Percentiles rank a stretch among this genome's conserved stretches.
Conservation (phyloP, 305 asterid genomes). For the Fraxinus angustifolia region DNA sequence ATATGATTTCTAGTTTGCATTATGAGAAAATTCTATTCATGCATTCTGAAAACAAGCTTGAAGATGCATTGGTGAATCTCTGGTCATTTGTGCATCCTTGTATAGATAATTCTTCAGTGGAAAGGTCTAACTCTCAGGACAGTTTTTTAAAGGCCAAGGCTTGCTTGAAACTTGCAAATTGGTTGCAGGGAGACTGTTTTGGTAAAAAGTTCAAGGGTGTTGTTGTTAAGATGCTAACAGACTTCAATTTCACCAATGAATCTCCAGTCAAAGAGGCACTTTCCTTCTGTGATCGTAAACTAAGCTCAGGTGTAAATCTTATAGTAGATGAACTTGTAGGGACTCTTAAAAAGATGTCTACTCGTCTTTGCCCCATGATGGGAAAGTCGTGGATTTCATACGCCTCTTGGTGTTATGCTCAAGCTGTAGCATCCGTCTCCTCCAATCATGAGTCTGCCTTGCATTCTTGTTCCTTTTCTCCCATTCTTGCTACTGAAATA, state of each 20-base stretch:
- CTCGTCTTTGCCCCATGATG: slow-evolving; percentile 83
- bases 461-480: slow-evolving; percentile 60
- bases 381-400: slow-evolving; percentile 95
- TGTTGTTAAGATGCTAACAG: slow-evolving; percentile 57
- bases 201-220: slow-evolving; percentile 45
- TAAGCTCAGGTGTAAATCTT: slow-evolving; percentile 35
- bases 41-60: slow-evolving; percentile 71
- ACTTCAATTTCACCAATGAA: slow-evolving; percentile 43
- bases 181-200: slow-evolving; percentile 54
- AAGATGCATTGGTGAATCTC: slow-evolving; percentile 62
- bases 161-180: slow-evolving; percentile 87
- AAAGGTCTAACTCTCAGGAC: slow-evolving; percentile 43
- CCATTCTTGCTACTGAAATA: slow-evolving; percentile 66
- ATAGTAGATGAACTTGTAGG: slow-evolving; percentile 77
- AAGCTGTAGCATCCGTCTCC: slow-evolving; percentile 62
- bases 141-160: slow-evolving; percentile 82
- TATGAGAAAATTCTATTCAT: slow-evolving; percentile 68
- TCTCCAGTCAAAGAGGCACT: slow-evolving; percentile 39
- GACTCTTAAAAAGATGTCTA: slow-evolving; percentile 63
- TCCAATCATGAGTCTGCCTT: slow-evolving; percentile 38
- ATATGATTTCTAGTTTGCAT: slow-evolving; percentile 56
- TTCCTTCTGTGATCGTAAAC: slow-evolving; percentile 33
- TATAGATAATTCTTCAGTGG: slow-evolving; percentile 51
- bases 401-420: slow-evolving; percentile 93
- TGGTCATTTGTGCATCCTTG: slow-evolving; percentile 76